phyloP scores from a whole-genome alignment of 1,284 basidiomycete genomes.

The Peniophora sp. region DNA sequence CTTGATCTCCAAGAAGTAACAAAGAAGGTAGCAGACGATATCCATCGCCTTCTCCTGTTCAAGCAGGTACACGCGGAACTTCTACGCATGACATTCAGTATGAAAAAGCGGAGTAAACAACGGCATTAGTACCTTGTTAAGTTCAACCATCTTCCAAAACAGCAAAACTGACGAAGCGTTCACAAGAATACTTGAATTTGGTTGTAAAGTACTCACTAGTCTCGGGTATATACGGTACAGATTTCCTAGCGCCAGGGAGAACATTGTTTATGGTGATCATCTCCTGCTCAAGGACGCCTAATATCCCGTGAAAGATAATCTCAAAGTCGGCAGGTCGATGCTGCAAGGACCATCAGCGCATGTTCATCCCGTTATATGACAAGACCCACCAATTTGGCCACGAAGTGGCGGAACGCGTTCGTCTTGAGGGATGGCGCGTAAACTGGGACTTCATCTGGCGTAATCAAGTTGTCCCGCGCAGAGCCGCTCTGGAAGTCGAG shows the following conservation, averaged over 20 bases:
- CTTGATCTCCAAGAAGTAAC: conserved; percentile 78
- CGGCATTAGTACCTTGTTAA: conserved; percentile 68
- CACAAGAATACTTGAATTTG: not conserved
- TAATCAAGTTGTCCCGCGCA: conserved; percentile 44
- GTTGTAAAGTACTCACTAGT: conserved; percentile 45
- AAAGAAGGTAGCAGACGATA: conserved; percentile 69
- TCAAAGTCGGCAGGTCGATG: conserved; percentile 84
- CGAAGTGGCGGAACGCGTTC: conserved; percentile 85
- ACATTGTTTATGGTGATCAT: conserved; percentile 67
- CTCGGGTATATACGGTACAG: conserved; percentile 76
- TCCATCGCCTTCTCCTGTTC: conserved; percentile 76
- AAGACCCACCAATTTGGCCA: conserved; percentile 64
- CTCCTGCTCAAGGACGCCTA: conserved; percentile 67
- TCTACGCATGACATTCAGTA: conserved; percentile 35
- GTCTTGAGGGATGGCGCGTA: conserved; percentile 57
- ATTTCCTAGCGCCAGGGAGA: conserved; percentile 76
- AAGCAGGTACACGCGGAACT: conserved; percentile 77
- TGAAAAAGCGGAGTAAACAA: conserved; percentile 1
- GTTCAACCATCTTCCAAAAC: conserved; percentile 85
- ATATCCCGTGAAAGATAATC: conserved; percentile 72
- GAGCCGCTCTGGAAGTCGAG: conserved; percentile 78
- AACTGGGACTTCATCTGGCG: conserved; percentile 33
- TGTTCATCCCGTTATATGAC: not conserved
- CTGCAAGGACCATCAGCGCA: conserved; percentile 28
- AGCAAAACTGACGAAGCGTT: conserved; percentile 53